A percentile compares a stretch with the other conserved stretches of the same genome.
Evolutionary conservation across 2,329 filamentous ascomycete species (phyloP).

Genomic region (Paracamarosporium sp.): DNA sequence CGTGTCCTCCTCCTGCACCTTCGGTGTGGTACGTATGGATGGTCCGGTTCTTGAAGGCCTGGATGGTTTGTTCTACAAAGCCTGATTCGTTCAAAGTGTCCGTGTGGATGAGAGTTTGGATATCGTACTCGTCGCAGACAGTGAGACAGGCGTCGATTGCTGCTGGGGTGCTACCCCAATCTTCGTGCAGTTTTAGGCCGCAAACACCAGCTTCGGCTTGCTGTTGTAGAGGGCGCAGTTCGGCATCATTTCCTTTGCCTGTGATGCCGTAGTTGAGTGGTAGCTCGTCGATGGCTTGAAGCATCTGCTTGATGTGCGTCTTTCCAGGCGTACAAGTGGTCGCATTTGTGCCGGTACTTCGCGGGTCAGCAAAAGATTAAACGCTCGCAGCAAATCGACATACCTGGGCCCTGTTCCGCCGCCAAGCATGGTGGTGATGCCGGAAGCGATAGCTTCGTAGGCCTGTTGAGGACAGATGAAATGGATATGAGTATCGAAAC

Average conservation of each 20-base stretch:
- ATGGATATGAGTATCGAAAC: slow-evolving; percentile 89
- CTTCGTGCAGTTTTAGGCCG: slow-evolving; percentile 93
- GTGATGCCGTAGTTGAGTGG: slow-evolving; percentile 92
- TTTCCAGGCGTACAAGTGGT: slow-evolving; percentile 92
- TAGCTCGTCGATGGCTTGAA: slow-evolving; percentile 81
- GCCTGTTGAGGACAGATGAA: slow-evolving; percentile 95
- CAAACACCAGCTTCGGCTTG: slow-evolving; percentile 84
- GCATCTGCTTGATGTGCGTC: slow-evolving; percentile 84
- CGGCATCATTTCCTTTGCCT: slow-evolving; percentile 89
- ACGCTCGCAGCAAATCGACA: slow-evolving; percentile 20
- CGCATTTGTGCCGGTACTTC: slow-evolving; percentile 82
- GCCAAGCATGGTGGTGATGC: slow-evolving; percentile 88
- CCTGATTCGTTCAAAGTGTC: slow-evolving; percentile 96
- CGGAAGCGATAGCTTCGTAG: slow-evolving; percentile 80
- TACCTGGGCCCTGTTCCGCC: slow-evolving; percentile 91
- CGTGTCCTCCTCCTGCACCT: slow-evolving; percentile 92
- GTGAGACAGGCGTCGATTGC: slow-evolving; percentile 83
- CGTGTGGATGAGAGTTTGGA: slow-evolving; percentile 94
- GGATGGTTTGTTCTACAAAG: slow-evolving; percentile 92
- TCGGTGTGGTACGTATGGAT: slow-evolving; percentile 98
- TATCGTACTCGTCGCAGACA: slow-evolving; percentile 88
- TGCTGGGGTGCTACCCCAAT: slow-evolving; percentile 91
- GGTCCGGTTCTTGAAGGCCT: slow-evolving; percentile 82
- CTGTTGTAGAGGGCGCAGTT: slow-evolving; percentile 73
- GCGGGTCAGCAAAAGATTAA: slow-evolving; percentile 23